A percentile compares a stretch with the other conserved stretches of the same genome.
Evolutionary conservation across 2,329 filamentous ascomycete genomes (phyloP).

Genomic region (Fusarium sp.): DNA sequence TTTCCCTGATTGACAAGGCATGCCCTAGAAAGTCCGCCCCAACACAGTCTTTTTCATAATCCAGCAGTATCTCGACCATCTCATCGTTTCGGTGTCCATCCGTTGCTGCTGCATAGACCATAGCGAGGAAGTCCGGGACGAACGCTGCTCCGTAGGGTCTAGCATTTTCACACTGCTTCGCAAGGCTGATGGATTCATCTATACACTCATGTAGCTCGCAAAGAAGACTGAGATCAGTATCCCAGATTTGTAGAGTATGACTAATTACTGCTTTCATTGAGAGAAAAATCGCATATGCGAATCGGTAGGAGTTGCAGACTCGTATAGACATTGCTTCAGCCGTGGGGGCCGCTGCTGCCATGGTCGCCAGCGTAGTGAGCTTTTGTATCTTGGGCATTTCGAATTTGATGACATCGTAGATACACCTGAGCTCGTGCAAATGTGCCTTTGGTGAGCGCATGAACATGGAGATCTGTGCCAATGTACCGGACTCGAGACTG

Average conservation of each 20-base stretch:
- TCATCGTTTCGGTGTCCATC: conserved; percentile 21
- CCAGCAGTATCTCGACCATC: conserved; percentile 21
- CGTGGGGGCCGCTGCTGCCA: conserved; percentile 1
- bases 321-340: not conserved
- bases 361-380: conserved; percentile 1
- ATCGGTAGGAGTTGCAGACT: conserved; percentile 8
- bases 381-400: conserved; percentile 27
- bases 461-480: conserved; percentile 20
- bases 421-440: conserved; percentile 12
- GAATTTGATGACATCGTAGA: conserved; percentile 27
- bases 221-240: not conserved
- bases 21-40: conserved; percentile 33
- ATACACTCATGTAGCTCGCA: conserved; percentile 9
- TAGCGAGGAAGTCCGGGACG: conserved; percentile 28
- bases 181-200: conserved; percentile 29
- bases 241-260: conserved; percentile 23
- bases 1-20: conserved; percentile 14
- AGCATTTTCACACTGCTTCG: conserved; percentile 14
- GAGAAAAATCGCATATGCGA: conserved; percentile 29
- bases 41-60: conserved; percentile 33
- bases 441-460: conserved; percentile 26
- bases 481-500: conserved; percentile 24
- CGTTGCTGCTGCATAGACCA: conserved; percentile 26
- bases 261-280: conserved; percentile 25
- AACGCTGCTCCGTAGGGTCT: conserved; percentile 35